phyloP scores from a whole-genome alignment of 176 grass and related monocot genomes.

The Urochloa ruziziensis region DNA sequence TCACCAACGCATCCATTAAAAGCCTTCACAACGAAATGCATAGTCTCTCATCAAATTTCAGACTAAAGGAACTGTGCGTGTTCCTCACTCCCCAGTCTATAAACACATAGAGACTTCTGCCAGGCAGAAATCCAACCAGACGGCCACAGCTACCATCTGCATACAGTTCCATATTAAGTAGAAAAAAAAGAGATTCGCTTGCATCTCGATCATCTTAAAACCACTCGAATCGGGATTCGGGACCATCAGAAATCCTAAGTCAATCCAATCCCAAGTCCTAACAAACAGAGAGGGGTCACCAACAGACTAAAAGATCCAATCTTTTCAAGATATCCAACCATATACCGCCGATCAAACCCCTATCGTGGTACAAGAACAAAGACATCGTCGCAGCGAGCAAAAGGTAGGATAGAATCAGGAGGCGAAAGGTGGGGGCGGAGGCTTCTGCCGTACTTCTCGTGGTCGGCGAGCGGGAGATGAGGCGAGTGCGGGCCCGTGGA shows the following conservation, averaged over 20 bases:
- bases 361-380: not conserved
- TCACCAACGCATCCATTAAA: not conserved
- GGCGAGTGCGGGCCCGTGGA: constrained; percentile 45
- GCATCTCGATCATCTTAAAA: not conserved
- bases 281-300: not conserved
- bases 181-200: not conserved
- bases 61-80: not conserved
- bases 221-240: not conserved
- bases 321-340: not conserved
- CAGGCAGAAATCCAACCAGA: not conserved
- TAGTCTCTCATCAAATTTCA: not conserved
- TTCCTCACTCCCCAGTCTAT: not conserved
- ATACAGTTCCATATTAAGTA: not conserved
- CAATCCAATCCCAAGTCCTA: too few species aligned
- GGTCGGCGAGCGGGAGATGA: constrained; percentile 30
- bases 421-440: not conserved
- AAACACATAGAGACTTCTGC: not conserved
- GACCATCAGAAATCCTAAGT: not conserved
- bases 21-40: not conserved
- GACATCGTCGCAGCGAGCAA: too few species aligned
- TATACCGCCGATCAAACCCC: too few species aligned
- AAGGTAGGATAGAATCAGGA: not conserved
- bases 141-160: not conserved
- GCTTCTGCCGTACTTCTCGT: not conserved
- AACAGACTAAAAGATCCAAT: not conserved